Evolutionary conservation across 805 yeast species (phyloP).

Genomic region (Brettanomyces naardenensis): DNA sequence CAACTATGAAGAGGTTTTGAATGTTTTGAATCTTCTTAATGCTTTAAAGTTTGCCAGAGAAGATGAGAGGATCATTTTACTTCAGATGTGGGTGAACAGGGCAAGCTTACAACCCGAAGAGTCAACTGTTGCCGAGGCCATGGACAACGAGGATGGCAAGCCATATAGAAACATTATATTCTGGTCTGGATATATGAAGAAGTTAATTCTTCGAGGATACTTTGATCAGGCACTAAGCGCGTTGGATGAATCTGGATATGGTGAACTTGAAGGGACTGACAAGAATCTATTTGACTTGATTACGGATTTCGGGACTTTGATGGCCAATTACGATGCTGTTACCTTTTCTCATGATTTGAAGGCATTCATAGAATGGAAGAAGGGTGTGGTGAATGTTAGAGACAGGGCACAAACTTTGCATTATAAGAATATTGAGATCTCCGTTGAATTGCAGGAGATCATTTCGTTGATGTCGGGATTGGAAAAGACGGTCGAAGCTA

Average conservation of each 20-base stretch:
- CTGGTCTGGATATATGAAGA: slow-evolving; percentile 55
- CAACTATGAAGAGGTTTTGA: slow-evolving; percentile 33
- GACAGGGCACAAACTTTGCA: slow-evolving; percentile 28
- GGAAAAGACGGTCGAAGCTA: slow-evolving; percentile 38
- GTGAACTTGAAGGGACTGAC: slow-evolving; percentile 26
- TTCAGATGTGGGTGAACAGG: slow-evolving; percentile 59
- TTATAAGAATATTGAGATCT: slow-evolving; percentile 22
- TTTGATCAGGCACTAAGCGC: slow-evolving; percentile 47
- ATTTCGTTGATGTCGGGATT: slow-evolving; percentile 39
- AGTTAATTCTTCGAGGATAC: slow-evolving; percentile 53
- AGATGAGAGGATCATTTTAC: slow-evolving; percentile 33
- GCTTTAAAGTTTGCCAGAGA: slow-evolving; percentile 40
- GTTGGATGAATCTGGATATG: slow-evolving; percentile 35
- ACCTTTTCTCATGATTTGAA: slow-evolving; percentile 29
- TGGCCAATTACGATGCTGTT: slow-evolving; percentile 31
- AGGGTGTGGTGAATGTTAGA: slow-evolving; percentile 39
- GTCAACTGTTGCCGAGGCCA: slow-evolving; percentile 38
- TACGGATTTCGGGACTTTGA: slow-evolving; percentile 31
- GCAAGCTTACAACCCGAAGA: slow-evolving; percentile 61
- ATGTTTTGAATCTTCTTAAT: slow-evolving; percentile 50
- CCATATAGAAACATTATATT: slow-evolving; percentile 46
- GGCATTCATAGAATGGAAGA: slow-evolving; percentile 43
- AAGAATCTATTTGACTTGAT: slow-evolving; percentile 29
- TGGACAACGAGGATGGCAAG: slow-evolving; percentile 22
- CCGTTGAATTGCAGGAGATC: slow-evolving; percentile 33